These are phyloP conservation scores for Lactifluus piperatus DNA, from an alignment of 768 basidiomycete genomes.

Conservation along the genomic window DNA sequence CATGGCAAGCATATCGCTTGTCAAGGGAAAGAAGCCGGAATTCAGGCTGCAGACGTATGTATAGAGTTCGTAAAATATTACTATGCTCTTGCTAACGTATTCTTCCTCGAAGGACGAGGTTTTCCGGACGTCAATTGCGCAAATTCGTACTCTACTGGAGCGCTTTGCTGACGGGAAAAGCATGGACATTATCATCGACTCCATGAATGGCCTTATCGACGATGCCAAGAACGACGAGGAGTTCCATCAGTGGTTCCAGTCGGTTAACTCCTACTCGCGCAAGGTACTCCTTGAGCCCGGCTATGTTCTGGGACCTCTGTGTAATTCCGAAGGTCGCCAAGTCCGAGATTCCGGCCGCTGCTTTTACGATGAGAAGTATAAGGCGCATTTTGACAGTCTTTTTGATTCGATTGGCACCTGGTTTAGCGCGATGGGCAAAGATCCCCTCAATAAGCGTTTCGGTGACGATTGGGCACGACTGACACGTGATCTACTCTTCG, in stretches of 20 bases:
- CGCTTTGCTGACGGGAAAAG: conserved; percentile 76
- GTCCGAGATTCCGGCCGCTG: conserved; percentile 62
- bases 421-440: conserved; percentile 79
- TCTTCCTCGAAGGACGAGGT: conserved; percentile 37
- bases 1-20: conserved; percentile 38
- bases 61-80: not conserved
- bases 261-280: conserved; percentile 54
- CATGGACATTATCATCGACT: conserved; percentile 59
- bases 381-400: conserved; percentile 70
- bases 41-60: conserved; percentile 24
- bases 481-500: conserved; percentile 76
- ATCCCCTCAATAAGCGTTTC: conserved; percentile 73
- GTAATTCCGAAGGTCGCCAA: conserved; percentile 50
- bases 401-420: conserved; percentile 65
- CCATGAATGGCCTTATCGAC: conserved; percentile 61
- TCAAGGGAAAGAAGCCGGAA: conserved; percentile 27
- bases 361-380: conserved; percentile 75
- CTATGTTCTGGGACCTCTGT: conserved; percentile 75
- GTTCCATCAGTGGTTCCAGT: conserved; percentile 64
- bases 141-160: conserved; percentile 78
- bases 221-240: conserved; percentile 70
- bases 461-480: conserved; percentile 78
- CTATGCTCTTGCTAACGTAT: conserved; percentile 20
- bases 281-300: conserved; percentile 73
- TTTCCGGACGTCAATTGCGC: conserved; percentile 45